A percentile compares a stretch with the other conserved stretches of the same genome.
Evolutionary conservation across 495 filamentous ascomycete genomes (phyloP).

Genomic region (Tuber microsphaerosporum): DNA sequence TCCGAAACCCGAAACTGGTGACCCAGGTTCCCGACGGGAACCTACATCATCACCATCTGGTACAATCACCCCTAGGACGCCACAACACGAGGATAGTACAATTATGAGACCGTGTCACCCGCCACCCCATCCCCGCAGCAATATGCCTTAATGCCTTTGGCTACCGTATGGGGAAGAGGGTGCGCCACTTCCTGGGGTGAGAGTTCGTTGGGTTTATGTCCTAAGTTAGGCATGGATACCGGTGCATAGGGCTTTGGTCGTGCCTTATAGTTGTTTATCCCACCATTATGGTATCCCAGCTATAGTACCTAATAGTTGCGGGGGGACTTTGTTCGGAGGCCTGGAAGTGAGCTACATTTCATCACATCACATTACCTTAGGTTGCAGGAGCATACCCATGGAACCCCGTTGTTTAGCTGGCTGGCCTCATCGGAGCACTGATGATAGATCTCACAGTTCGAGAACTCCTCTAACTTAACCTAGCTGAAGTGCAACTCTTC

Average conservation of each 20-base stretch:
- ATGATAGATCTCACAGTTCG: neutral
- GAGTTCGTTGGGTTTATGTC: neutral
- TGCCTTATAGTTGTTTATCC: neutral
- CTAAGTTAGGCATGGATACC: neutral
- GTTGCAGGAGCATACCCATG: neutral
- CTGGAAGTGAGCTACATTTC: neutral
- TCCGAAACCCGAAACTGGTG: neutral
- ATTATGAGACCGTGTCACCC: neutral
- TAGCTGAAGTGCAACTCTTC: neutral
- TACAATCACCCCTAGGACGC: neutral
- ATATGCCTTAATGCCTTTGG: neutral
- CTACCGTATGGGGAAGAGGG: neutral
- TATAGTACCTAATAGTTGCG: neutral
- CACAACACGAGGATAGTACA: neutral
- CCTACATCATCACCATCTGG: neutral
- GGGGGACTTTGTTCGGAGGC: neutral
- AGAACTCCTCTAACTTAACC: neutral
- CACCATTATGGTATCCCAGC: neutral
- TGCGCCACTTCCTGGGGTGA: neutral
- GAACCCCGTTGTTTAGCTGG: neutral
- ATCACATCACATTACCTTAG: neutral
- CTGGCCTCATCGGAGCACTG: neutral
- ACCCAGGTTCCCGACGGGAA: neutral
- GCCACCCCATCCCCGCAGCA: neutral
- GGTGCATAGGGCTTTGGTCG: neutral